A percentile compares a stretch with the other conserved stretches of the same genome.
These are phyloP conservation scores for Rhytidiadelphus loreus DNA, from an alignment of 225 moss, liverwort and hornwort species.

Conservation along the genomic window DNA sequence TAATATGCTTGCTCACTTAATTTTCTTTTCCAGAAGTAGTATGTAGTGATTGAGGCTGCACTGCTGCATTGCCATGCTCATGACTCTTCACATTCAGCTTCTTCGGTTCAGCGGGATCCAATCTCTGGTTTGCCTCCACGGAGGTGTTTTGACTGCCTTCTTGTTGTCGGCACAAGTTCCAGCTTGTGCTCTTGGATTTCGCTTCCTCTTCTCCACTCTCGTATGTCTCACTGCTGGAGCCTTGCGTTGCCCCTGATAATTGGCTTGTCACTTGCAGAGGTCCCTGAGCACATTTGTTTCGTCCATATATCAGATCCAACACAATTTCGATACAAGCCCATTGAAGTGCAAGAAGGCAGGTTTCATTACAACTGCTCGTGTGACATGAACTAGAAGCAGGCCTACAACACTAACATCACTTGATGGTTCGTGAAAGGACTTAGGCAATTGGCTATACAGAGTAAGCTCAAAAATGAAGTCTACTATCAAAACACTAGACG, in stretches of 20 bases:
- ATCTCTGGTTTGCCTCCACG: background rate
- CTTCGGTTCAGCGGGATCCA: slow-evolving; percentile 11
- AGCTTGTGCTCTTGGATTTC: slow-evolving; percentile 69
- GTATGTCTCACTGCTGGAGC: slow-evolving; percentile 40
- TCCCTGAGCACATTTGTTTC: slow-evolving; percentile 9
- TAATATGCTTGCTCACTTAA: background rate
- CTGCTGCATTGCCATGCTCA: slow-evolving; percentile 8
- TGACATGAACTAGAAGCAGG: background rate
- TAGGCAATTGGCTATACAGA: background rate
- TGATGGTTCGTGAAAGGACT: background rate
- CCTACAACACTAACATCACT: background rate
- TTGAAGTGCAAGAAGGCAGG: background rate
- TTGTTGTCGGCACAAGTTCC: slow-evolving; percentile 9
- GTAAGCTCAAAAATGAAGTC: background rate
- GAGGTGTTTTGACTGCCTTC: background rate
- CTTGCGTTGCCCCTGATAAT: slow-evolving; percentile 58
- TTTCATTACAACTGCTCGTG: background rate
- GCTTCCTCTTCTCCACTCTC: slow-evolving; percentile 88
- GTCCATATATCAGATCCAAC: background rate
- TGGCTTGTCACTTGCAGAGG: slow-evolving; percentile 74
- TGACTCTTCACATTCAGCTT: slow-evolving; percentile 12
- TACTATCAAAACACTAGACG: background rate
- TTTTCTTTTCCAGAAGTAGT: background rate
- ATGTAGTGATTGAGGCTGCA: background rate
- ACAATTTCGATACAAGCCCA: background rate